Percentiles rank a stretch among this genome's conserved stretches.
These are phyloP conservation scores for Candida chilensis DNA, from an alignment of 805 yeast genomes.

Conservation along the genomic window DNA sequence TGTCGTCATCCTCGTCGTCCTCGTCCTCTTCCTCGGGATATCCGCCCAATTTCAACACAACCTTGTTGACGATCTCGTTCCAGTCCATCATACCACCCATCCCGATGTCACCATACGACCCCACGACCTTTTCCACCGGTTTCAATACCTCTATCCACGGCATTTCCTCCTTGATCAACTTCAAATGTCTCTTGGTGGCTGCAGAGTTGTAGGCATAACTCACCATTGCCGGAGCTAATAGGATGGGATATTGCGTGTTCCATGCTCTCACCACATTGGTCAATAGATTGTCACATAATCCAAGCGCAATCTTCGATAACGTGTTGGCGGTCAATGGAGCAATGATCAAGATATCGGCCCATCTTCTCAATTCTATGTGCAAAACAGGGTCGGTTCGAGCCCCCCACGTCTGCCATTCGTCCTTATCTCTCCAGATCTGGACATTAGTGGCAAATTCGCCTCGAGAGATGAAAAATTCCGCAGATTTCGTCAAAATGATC, in stretches of 20 bases:
- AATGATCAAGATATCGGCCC: conserved; percentile 91
- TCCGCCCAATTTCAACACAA: conserved; percentile 60
- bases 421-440: conserved; percentile 47
- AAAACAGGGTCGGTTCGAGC: conserved; percentile 81
- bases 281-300: conserved; percentile 85
- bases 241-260: conserved; percentile 85
- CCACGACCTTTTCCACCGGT: conserved; percentile 91
- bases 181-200: conserved; percentile 76
- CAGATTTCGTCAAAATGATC: conserved; percentile 41
- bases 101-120: conserved; percentile 95
- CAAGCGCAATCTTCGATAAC: conserved; percentile 79
- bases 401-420: conserved; percentile 79
- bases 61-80: conserved; percentile 83
- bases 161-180: conserved; percentile 78
- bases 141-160: conserved; percentile 90
- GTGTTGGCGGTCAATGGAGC: conserved; percentile 97
- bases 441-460: conserved; percentile 37
- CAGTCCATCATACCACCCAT: conserved; percentile 99
- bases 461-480: conserved; percentile 41
- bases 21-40: conserved; percentile 41
- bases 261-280: conserved; percentile 91
- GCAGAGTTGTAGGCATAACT: conserved; percentile 87
- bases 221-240: conserved; percentile 94
- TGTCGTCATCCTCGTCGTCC: conserved; percentile 36
- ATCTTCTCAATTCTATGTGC: conserved; percentile 88